Conservation (phyloP, 2,329 filamentous ascomycete genomes). For the Didymellaceae sp. region DNA sequence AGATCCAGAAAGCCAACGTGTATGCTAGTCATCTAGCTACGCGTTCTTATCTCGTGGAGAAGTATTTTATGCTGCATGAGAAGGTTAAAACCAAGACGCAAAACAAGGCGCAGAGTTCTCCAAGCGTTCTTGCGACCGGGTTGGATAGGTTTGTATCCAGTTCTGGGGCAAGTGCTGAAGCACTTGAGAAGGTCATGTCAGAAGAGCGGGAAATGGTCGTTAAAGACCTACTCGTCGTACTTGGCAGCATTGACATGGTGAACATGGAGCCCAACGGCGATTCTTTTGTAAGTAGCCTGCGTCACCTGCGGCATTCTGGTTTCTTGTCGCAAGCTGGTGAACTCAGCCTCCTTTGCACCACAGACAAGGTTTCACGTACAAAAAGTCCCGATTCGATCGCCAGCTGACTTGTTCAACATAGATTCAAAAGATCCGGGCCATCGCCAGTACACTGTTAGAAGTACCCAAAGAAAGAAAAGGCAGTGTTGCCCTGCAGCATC, state of each 20-base stretch:
- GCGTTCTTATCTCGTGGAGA: constrained; percentile 83
- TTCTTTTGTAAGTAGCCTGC: constrained; percentile 62
- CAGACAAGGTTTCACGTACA: constrained; percentile 11
- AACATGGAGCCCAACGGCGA: constrained; percentile 79
- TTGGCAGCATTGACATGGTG: constrained; percentile 79
- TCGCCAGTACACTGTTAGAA: constrained; percentile 80
- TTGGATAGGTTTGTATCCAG: constrained; percentile 38
- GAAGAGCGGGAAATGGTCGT: constrained; percentile 82
- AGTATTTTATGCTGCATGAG: constrained; percentile 80
- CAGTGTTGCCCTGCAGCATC: constrained; percentile 63
- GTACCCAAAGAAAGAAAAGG: constrained; percentile 61
- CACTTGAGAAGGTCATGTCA: constrained; percentile 69
- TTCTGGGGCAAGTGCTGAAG: constrained; percentile 41
- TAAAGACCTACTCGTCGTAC: constrained; percentile 75
- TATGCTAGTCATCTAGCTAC: constrained; percentile 82
- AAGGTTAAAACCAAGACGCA: constrained; percentile 58
- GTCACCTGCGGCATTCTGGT: constrained; percentile 23
- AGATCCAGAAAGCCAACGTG: constrained; percentile 92
- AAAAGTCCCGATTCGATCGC: constrained; percentile 20
- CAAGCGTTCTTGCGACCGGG: constrained; percentile 33
- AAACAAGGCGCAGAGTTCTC: constrained; percentile 48
- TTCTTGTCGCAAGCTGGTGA: constrained; percentile 16
- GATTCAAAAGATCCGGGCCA: constrained; percentile 84
- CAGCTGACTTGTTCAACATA: constrained; percentile 46
- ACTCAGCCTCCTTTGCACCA: constrained; percentile 12